Evolutionary conservation across 2,329 filamentous ascomycete species (phyloP).

Genomic region (Venturia pyrina): DNA sequence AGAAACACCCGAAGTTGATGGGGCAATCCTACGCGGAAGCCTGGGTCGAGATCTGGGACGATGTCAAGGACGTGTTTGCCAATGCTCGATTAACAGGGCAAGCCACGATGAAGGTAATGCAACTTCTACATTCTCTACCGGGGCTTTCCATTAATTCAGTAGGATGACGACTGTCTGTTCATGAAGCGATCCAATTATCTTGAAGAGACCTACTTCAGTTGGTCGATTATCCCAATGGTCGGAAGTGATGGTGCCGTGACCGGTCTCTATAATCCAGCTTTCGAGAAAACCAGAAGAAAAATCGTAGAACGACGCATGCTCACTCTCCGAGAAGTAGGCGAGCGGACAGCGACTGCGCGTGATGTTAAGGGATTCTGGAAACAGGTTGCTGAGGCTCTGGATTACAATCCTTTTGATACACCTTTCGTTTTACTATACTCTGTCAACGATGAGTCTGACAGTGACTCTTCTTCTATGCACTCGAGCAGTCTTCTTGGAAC

Average conservation of each 20-base stretch:
- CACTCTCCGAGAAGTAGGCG: constrained; percentile 66
- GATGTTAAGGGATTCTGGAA: constrained; percentile 66
- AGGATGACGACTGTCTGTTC: constrained; percentile 66
- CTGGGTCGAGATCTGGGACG: constrained; percentile 67
- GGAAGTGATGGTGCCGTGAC: constrained; percentile 64
- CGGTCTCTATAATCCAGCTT: constrained; percentile 69
- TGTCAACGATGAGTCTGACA: constrained; percentile 59
- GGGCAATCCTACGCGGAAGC: constrained; percentile 58
- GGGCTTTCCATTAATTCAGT: background rate
- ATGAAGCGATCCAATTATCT: constrained; percentile 58
- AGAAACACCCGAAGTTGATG: constrained; percentile 70
- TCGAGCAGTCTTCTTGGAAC: constrained; percentile 54
- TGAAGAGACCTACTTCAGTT: constrained; percentile 75
- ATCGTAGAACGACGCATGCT: constrained; percentile 73
- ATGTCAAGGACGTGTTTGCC: constrained; percentile 57
- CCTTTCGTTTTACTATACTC: constrained; percentile 73
- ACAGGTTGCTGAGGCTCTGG: constrained; percentile 57
- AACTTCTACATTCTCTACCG: constrained; percentile 5
- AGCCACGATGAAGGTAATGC: constrained; percentile 59
- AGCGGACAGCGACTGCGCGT: constrained; percentile 61
- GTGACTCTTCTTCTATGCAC: constrained; percentile 61
- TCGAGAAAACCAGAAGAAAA: constrained; percentile 70
- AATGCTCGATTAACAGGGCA: constrained; percentile 60
- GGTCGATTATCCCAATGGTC: constrained; percentile 70
- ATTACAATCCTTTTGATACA: constrained; percentile 65